phyloP scores from a whole-genome alignment of 179 eudicot species.

The Heliamphora pulchella region DNA sequence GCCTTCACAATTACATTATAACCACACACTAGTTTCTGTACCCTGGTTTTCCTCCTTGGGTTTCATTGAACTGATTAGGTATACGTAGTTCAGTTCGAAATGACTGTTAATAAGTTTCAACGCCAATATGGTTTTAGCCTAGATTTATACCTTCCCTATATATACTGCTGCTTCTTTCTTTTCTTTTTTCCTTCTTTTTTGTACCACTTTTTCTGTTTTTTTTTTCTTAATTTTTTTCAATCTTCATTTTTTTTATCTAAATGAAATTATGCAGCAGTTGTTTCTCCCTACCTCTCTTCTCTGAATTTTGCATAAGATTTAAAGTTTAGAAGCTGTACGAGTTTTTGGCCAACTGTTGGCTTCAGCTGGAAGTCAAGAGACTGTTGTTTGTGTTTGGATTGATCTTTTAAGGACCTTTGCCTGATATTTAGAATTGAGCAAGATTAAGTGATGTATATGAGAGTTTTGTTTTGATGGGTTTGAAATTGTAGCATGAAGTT shows the following conservation, averaged over 20 bases:
- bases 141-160: neutral
- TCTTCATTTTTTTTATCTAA: neutral
- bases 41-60: neutral
- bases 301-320: neutral
- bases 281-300: neutral
- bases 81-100: no score
- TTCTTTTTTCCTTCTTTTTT: neutral
- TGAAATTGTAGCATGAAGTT: neutral
- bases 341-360: neutral
- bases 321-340: neutral
- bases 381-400: slow-evolving; percentile 28
- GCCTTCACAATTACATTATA: neutral
- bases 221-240: slow-evolving; percentile 16
- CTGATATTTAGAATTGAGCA: neutral
- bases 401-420: neutral
- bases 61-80: no score
- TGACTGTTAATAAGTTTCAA: neutral
- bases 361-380: neutral
- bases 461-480: neutral
- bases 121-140: neutral
- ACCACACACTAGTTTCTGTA: neutral
- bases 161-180: neutral
- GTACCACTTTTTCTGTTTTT: neutral
- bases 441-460: neutral
- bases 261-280: neutral